phyloP scores from a whole-genome alignment of 345 rosid species.

The Eucalyptus polyanthemos region DNA sequence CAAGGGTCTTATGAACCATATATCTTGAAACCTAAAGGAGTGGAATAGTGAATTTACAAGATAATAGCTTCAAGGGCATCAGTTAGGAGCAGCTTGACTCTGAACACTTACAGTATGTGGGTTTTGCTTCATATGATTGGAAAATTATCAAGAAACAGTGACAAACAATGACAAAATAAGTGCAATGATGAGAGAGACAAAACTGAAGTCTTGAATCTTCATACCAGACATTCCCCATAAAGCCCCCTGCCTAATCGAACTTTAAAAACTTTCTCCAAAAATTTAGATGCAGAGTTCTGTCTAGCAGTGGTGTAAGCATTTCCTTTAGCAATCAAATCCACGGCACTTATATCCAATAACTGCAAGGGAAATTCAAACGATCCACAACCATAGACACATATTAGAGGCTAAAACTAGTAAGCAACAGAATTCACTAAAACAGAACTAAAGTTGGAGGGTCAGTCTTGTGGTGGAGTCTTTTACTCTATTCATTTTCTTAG shows the following conservation, averaged over 20 bases:
- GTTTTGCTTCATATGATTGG: not conserved
- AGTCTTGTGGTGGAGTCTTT: not conserved
- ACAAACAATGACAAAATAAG: not conserved
- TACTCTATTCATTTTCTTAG: not conserved
- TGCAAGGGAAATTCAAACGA: conserved; percentile 6
- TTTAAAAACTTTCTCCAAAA: conserved; percentile 47
- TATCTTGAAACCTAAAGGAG: not conserved
- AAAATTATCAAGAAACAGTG: not conserved
- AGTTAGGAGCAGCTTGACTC: not conserved
- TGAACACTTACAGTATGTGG: not conserved
- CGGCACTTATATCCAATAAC: conserved; percentile 47
- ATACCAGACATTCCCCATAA: conserved; percentile 93
- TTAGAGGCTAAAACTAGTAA: not conserved
- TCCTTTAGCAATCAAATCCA: conserved; percentile 45
- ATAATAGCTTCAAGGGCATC: not conserved
- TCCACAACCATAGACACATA: not conserved
- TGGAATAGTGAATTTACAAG: not conserved
- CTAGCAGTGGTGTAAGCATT: conserved; percentile 26
- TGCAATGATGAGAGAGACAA: not conserved
- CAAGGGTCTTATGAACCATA: not conserved
- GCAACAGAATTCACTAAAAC: not conserved
- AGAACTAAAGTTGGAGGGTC: not conserved
- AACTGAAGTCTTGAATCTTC: not conserved
- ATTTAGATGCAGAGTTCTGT: conserved; percentile 42
- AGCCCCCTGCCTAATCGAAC: conserved; percentile 74